phyloP scores from a whole-genome alignment of 306 rosid genomes.

The Crataegus laevigata region DNA sequence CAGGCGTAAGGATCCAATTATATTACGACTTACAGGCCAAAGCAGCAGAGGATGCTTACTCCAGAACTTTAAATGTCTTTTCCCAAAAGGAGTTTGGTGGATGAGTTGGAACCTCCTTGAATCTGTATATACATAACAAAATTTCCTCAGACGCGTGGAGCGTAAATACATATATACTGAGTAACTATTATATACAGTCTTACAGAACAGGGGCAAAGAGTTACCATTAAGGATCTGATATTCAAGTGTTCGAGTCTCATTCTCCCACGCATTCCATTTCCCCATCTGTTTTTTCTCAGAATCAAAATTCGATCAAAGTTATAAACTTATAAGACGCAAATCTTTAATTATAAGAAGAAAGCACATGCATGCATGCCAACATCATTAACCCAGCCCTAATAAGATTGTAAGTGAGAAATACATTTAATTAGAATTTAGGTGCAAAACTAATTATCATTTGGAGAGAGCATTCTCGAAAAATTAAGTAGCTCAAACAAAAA shows the following conservation, averaged over 20 bases:
- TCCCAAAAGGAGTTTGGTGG: slow-evolving; percentile 46
- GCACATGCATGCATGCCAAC: not conserved
- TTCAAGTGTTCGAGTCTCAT: slow-evolving; percentile 54
- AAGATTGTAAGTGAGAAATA: no score
- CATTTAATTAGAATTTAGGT: no score
- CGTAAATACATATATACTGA: no score
- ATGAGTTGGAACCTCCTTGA: slow-evolving; percentile 44
- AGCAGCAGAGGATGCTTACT: slow-evolving; percentile 39
- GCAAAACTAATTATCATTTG: no score
- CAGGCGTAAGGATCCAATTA: no score
- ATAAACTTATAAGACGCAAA: no score
- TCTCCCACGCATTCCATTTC: slow-evolving; percentile 66
- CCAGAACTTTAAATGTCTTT: slow-evolving; percentile 52
- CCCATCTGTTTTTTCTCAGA: slow-evolving; percentile 31
- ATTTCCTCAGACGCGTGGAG: no score
- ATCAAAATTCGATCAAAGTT: not conserved
- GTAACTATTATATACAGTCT: not conserved
- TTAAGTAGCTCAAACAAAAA: no score
- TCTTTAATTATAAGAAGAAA: not conserved
- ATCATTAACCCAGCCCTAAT: not conserved
- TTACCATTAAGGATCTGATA: slow-evolving; percentile 58
- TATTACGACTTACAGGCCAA: slow-evolving; percentile 39
- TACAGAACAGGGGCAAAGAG: not conserved
- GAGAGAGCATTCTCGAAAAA: no score
- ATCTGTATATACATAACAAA: slow-evolving; percentile 24